Evolutionary conservation across 2,329 filamentous ascomycete species (phyloP), one percentile per base, ranked within the genome.

Genomic region (Cytospora mali): DNA sequence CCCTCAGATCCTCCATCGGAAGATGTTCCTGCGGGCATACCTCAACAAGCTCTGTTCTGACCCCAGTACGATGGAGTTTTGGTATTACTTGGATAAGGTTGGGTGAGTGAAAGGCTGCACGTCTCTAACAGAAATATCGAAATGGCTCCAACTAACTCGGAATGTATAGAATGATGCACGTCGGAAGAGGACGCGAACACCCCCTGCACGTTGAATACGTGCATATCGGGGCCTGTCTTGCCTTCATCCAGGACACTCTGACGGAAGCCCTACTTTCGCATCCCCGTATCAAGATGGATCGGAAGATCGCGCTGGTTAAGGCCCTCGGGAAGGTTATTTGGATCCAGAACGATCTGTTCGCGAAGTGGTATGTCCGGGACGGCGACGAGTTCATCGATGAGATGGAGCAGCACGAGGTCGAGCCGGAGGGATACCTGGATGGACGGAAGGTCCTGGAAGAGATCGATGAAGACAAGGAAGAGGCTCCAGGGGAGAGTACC

Each of bases 281-380:
- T 70, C 89, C 89, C 1, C 83, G 84, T 3, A 79, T 95, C 42
- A 80, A 83, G 42, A 80, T 91, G 69, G 79, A 81, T 62, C 84
- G 84, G 75, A 93, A 93, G 77, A 87, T 89, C 21, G 88, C 85
- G 25, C 81, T 94, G 5, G 82, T 93, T 53, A 90, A 89, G 72
- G 91, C 91, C 0, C 79, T 94, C 25, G 86, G 86, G 66, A 94
- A 95, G 74, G 87, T 94, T 28, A 88, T 94, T 67, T 94, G 91
- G 90, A 93, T 94, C 68, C 91, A 94, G 75, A 94, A 94, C 72
- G 91, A 94, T 74, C 80, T 94, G 31, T 91, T 94, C 73, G 89
- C 90, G n/a, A 90, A 89, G 73, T 93, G 90, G 88, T 90, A 92
- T 69, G 84, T 91, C 39, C 80, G 83, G 35, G 88, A 91, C 67